Conservation (phyloP, 805 yeast species). For the Yarrowia divulgata region DNA sequence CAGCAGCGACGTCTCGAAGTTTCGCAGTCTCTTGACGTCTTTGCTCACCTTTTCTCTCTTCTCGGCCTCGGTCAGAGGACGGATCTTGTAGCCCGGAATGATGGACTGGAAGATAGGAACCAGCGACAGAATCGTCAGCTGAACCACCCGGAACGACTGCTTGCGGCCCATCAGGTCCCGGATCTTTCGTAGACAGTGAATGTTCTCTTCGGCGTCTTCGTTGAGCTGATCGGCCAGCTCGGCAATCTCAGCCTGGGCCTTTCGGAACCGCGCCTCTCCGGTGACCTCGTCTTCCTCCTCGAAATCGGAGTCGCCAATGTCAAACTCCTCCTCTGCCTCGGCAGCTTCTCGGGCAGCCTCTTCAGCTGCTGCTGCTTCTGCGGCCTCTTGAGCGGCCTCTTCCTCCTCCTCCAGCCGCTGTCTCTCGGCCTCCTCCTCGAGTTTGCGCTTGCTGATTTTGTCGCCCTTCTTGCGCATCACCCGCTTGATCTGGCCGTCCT, state of each 20-base stretch:
- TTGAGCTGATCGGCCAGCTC: constrained; percentile 74
- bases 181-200: constrained; percentile 65
- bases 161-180: constrained; percentile 53
- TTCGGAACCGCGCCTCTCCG: constrained; percentile 61
- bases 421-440: constrained; percentile 47
- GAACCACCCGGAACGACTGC: constrained; percentile 58
- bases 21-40: constrained; percentile 79
- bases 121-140: constrained; percentile 77
- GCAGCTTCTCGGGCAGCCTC: constrained; percentile 47
- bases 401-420: constrained; percentile 47
- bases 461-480: constrained; percentile 54
- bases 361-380: constrained; percentile 39
- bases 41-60: constrained; percentile 80
- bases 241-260: constrained; percentile 84
- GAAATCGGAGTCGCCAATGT: constrained; percentile 46
- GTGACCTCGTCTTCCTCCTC: constrained; percentile 56
- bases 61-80: constrained; percentile 83
- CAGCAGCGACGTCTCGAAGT: constrained; percentile 81
- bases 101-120: constrained; percentile 84
- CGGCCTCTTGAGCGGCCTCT: constrained; percentile 44
- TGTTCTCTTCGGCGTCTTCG: constrained; percentile 90
- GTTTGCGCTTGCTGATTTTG: constrained; percentile 44
- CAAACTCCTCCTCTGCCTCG: constrained; percentile 47
- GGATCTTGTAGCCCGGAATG: constrained; percentile 85
- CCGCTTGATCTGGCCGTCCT: constrained; percentile 77